A percentile compares a stretch with the other conserved stretches of the same genome.
Evolutionary conservation across 176 grass and related monocot genomes (phyloP).

Genomic region (Tillandsia fasciculata): DNA sequence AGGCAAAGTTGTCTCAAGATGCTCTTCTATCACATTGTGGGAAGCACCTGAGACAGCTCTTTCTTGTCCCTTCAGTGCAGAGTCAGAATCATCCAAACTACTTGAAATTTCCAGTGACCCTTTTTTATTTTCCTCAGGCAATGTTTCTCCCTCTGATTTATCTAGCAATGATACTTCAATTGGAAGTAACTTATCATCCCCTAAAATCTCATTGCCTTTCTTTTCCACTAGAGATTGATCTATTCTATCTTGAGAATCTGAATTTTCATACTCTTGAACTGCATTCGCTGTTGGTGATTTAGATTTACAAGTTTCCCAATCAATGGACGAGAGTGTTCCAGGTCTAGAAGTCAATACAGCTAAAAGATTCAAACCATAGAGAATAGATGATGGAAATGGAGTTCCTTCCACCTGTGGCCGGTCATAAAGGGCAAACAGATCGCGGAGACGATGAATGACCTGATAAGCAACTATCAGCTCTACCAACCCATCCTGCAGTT

Average conservation of each 20-base stretch:
- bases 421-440: constrained; percentile 96
- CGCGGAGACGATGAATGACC: constrained; percentile 85
- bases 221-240: constrained; percentile 23
- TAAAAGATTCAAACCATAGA: constrained; percentile 83
- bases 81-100: constrained; percentile 17
- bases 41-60: constrained; percentile 4
- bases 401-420: constrained; percentile 98
- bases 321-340: constrained; percentile 66
- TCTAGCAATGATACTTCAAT: constrained; percentile 10
- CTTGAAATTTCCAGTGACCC: constrained; percentile 25
- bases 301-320: constrained; percentile 87
- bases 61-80: constrained; percentile 19
- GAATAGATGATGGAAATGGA: constrained; percentile 87
- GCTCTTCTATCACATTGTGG: constrained; percentile 12
- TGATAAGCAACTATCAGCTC: constrained; percentile 97
- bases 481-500: constrained; percentile 87
- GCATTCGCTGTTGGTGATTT: constrained; percentile 32
- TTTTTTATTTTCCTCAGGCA: constrained; percentile 30
- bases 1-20: constrained; percentile 18
- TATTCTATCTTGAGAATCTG: constrained; percentile 37
- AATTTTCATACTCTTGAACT: constrained; percentile 52
- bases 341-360: constrained; percentile 80
- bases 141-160: constrained; percentile 9
- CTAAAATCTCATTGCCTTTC: constrained; percentile 18
- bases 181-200: constrained; percentile 34